Conservation (phyloP, 177 flowering plant genomes). For the Telopea speciosissima region DNA sequence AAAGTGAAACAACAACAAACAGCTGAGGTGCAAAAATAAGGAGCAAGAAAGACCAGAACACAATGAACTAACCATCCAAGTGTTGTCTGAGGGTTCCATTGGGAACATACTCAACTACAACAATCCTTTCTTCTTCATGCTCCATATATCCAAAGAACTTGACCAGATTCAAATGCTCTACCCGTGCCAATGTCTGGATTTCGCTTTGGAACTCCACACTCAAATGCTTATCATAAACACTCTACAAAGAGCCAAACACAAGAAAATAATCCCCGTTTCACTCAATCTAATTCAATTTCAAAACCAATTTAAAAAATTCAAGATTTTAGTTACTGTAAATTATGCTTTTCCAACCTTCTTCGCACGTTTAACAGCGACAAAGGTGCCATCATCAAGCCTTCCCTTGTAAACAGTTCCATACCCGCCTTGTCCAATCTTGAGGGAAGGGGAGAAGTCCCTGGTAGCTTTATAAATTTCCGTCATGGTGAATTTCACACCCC, state of each 20-base stretch:
- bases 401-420: conserved; percentile 90
- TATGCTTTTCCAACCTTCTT: conserved; percentile 55
- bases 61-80: conserved; percentile 70
- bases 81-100: conserved; percentile 95
- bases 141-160: conserved; percentile 67
- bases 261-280: too few species aligned
- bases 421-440: conserved; percentile 91
- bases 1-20: too few species aligned
- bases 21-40: background rate
- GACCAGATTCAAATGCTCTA: conserved; percentile 86
- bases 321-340: too few species aligned
- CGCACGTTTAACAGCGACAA: conserved; percentile 86
- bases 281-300: too few species aligned
- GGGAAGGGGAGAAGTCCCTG: conserved; percentile 63
- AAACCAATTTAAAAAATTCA: too few species aligned
- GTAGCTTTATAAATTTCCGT: conserved; percentile 68
- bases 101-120: conserved; percentile 83
- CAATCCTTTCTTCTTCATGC: conserved; percentile 68
- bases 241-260: conserved; percentile 31
- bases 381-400: conserved; percentile 59
- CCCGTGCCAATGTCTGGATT: conserved; percentile 52
- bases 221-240: conserved; percentile 53
- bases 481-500: conserved; percentile 49
- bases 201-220: conserved; percentile 76
- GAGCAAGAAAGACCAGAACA: background rate